Evolutionary conservation across 768 basidiomycete genomes (phyloP).

Genomic region (Myochromella boudieri): DNA sequence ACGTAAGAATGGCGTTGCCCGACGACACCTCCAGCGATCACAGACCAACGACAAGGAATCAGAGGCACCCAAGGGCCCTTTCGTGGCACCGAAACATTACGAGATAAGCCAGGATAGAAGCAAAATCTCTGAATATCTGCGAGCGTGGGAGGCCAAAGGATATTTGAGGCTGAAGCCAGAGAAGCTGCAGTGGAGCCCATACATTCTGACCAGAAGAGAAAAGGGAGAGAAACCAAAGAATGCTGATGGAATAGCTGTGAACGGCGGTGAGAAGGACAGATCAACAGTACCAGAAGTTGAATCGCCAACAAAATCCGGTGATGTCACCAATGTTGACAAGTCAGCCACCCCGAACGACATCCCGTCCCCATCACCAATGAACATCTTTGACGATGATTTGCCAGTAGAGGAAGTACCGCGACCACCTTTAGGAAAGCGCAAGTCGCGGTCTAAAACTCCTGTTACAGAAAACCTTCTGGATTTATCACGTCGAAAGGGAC

Average conservation of each 20-base stretch:
- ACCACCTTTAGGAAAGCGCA: constrained; percentile 8
- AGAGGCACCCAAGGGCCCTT: constrained; percentile 46
- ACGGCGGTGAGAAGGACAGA: constrained; percentile 12
- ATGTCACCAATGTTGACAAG: constrained; percentile 1
- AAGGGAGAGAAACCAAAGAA: constrained; percentile 13
- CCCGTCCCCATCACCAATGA: constrained; percentile 16
- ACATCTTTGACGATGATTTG: constrained; percentile 22
- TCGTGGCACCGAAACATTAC: constrained; percentile 69
- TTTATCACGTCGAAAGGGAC: constrained; percentile 8
- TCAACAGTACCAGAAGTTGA: constrained; percentile 1
- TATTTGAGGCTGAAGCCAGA: constrained; percentile 78
- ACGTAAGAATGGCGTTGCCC: constrained; percentile 61
- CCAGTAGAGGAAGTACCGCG: constrained; percentile 19
- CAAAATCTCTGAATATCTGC: constrained; percentile 63
- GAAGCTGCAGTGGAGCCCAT: constrained; percentile 93
- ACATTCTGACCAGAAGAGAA: constrained; percentile 42
- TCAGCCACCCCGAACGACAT: constrained; percentile 4
- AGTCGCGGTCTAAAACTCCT: constrained; percentile 10
- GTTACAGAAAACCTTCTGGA: background rate
- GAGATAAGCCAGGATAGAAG: constrained; percentile 72
- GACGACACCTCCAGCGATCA: constrained; percentile 61
- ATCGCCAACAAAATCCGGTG: constrained; percentile 1
- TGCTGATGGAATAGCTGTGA: constrained; percentile 3
- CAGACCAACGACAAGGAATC: constrained; percentile 48
- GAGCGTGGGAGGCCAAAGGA: constrained; percentile 74